Percentiles rank a stretch among this genome's conserved stretches.
phyloP scores from a whole-genome alignment of 2,329 filamentous ascomycete species.

The Fonsecaea multimorphosa region DNA sequence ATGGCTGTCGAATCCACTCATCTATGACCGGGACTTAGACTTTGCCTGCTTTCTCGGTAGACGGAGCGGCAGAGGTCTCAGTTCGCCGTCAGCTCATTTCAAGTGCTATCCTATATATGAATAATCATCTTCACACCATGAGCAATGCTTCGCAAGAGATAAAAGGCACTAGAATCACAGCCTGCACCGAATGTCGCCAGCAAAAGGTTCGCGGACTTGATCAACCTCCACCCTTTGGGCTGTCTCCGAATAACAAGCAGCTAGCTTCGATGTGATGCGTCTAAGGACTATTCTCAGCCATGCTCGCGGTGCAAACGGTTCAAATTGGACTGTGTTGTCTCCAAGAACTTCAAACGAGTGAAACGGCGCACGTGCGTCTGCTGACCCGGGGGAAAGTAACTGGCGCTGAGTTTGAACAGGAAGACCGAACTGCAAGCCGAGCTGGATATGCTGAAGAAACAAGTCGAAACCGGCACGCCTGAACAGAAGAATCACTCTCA shows the following conservation, averaged over 20 bases:
- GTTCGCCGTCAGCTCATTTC: neutral
- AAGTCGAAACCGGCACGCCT: constrained; percentile 5
- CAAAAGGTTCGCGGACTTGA: constrained; percentile 60
- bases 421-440: constrained; percentile 38
- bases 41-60: neutral
- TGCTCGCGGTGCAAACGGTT: constrained; percentile 27
- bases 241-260: neutral
- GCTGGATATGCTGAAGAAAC: constrained; percentile 17
- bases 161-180: constrained; percentile 42
- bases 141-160: constrained; percentile 9
- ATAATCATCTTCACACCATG: constrained; percentile 9
- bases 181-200: constrained; percentile 72
- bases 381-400: neutral
- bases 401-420: constrained; percentile 7
- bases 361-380: constrained; percentile 26
- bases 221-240: neutral
- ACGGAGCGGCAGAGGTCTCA: neutral
- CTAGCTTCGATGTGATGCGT: constrained; percentile 29
- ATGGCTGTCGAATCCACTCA: neutral
- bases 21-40: neutral
- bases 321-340: constrained; percentile 23
- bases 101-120: neutral
- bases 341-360: constrained; percentile 20
- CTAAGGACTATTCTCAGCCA: constrained; percentile 24
- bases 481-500: neutral